Base-by-base conservation (phyloP, 1,284 basidiomycete species). In the Flammula alnicola region DNA sequence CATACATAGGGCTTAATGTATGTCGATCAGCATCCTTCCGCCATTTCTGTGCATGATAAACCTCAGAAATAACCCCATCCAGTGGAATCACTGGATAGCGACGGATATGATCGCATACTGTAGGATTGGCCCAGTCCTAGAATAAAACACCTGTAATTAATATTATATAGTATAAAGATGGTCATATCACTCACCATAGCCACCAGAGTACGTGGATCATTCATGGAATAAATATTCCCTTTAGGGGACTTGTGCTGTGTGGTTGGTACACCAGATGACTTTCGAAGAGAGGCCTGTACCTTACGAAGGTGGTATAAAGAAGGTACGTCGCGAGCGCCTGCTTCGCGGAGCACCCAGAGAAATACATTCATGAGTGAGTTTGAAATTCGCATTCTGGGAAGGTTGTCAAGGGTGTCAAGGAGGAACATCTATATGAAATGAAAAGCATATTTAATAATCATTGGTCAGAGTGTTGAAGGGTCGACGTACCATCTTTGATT, bases 41-140 rank as follows among this genome's bases (percentile, higher is more conserved):
- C 65, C 66, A 68, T 46, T 65, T 64, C 19, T 58, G 23, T 4
- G 49, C 63, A 52, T 65, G 64, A 49, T 58, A 68, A 16, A 65
- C 55, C 40, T 68, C 63, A 7, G 57, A 61, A 16, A 66, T 53
- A 7, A 63, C 32, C 5, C 64, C 59, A 45, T 57, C 36, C 17
- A 33, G 31, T 20, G 61, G 52, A 31, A 65, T 57, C 8, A 57
- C 54, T 9, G 62, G 57, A 57, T 64, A 64, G 4, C 57, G 37
- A 25, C 43, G 54, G 14, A 67, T 57, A 35, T 63, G 57, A 20
- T 51, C 25, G 7, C 55, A 32, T 11, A 60, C 42, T 12, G 37
- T 25, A 0, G 63, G 62, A 49, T 65, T 67, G 3, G 60, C 40
- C 57, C 60, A 67, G 36, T 67, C 64, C 62, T 66, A 23, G 8